phyloP scores from a whole-genome alignment of 306 rosid species.

The Medicago arabica region DNA sequence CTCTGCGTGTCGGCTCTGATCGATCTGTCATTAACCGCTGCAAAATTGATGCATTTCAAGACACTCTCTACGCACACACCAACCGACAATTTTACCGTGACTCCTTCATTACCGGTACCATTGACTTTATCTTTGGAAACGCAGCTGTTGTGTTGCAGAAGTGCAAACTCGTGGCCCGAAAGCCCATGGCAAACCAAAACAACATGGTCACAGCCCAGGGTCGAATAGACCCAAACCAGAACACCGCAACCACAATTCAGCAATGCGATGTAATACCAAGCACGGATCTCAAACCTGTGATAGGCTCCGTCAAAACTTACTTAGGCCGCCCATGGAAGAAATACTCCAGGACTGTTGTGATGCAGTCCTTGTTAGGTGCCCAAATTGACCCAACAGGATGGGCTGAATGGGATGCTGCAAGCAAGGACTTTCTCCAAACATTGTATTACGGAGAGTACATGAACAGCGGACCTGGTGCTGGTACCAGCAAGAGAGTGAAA shows the following conservation, averaged over 20 bases:
- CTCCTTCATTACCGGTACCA: slow-evolving; percentile 63
- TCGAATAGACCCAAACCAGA: slow-evolving; percentile 62
- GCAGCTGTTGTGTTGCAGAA: slow-evolving; percentile 71
- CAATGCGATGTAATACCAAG: slow-evolving; percentile 57
- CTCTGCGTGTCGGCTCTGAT: slow-evolving; percentile 69
- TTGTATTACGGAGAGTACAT: slow-evolving; percentile 68
- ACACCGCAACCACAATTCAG: slow-evolving; percentile 69
- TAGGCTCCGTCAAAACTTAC: slow-evolving; percentile 45
- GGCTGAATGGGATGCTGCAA: slow-evolving; percentile 46
- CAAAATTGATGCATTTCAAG: slow-evolving; percentile 66
- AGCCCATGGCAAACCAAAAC: slow-evolving; percentile 60
- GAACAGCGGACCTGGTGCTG: slow-evolving; percentile 71
- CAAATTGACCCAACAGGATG: slow-evolving; percentile 69
- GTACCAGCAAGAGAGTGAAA: slow-evolving; percentile 57
- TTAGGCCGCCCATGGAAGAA: slow-evolving; percentile 80
- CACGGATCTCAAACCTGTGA: slow-evolving; percentile 55
- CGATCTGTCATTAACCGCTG: slow-evolving; percentile 71
- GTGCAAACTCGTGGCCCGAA: slow-evolving; percentile 57
- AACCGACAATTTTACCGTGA: slow-evolving; percentile 72
- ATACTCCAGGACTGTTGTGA: slow-evolving; percentile 63
- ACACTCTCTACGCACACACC: slow-evolving; percentile 73
- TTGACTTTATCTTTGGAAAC: slow-evolving; percentile 75
- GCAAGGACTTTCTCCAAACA: slow-evolving; percentile 49
- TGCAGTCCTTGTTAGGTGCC: slow-evolving; percentile 57
- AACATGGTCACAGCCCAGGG: slow-evolving; percentile 86